Conservation (phyloP, 176 grass and related monocot species). For the Cymbopogon citratus region DNA sequence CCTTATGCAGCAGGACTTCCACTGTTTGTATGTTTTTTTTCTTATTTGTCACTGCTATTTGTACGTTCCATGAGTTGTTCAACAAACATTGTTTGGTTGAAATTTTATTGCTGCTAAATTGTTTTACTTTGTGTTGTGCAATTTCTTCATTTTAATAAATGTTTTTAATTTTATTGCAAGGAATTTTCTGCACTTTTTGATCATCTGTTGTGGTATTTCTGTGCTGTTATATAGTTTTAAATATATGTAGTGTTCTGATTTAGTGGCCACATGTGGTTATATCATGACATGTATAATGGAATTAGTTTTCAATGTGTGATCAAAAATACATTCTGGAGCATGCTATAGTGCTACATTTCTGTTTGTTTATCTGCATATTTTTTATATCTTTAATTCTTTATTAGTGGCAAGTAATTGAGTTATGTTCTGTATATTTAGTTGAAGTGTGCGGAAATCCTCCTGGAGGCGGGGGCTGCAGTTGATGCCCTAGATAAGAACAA, state of each 20-base stretch:
- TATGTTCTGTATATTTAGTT: conserved; percentile 36
- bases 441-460: conserved; percentile 61
- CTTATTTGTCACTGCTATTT: not conserved
- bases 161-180: not conserved
- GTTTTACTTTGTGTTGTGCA: not conserved
- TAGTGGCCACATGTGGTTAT: not conserved
- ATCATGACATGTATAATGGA: not conserved
- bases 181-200: not conserved
- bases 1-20: not conserved
- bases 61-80: conserved; percentile 1
- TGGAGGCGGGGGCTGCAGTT: conserved; percentile 59
- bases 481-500: conserved; percentile 89
- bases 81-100: not conserved
- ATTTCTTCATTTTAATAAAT: not conserved
- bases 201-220: not conserved
- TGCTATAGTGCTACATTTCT: not conserved
- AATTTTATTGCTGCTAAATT: conserved; percentile 1
- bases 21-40: not conserved
- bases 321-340: not conserved
- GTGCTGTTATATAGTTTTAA: not conserved
- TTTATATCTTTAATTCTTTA: not conserved
- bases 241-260: not conserved
- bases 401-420: not conserved
- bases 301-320: not conserved
- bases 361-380: not conserved